Evolutionary conservation across 139 green algal genomes (phyloP), one percentile per base, ranked within the genome.

Genomic region (Haematococcus sp.): DNA sequence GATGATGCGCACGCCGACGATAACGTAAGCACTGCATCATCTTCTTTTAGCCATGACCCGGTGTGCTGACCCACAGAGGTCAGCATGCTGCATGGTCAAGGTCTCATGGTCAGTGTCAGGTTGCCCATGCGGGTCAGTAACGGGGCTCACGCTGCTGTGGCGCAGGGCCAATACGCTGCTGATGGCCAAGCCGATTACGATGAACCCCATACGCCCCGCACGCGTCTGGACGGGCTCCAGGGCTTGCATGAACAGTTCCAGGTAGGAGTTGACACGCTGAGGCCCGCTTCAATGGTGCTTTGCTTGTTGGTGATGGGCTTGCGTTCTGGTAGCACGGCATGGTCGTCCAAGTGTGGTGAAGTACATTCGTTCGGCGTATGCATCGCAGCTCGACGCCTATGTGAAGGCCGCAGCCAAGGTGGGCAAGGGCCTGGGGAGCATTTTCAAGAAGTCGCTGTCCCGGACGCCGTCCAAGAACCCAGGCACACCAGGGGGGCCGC

Each of bases 341-440:
- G 54, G 54, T 19, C 15, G 17, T 27, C 54, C 9, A 59, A 55
- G 7, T 11, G 27, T 27, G 33, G 19, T 67, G 34, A 49, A 49
- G 40, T 49, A 49, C 51, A 5, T 71, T 32, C 27, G 11, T 23
- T 1, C 22, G n/a, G 16, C 54, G n/a, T 28, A 32, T 67, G 33
- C 55, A 58, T 17, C 43, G 43, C 87, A 93, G 88, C 72, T 94
- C 15, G 90, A 94, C 51, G 87, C 75, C 2, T 93, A 91, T 83
- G 88, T 90, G 70, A 88, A 82, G 76, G 70, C 76, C 70, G 77
- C 70, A 28, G 78, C 68, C 25, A 84, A 84, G 44, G 78, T 74
- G 19, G 80, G 86, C 49, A 88, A 87, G 69, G 79, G 86, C 34
- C 68, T 91, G 56, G 74, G 76, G 27, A 70, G 83, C 44, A 71